Conservation (phyloP, 345 rosid species). For the Sonneratia alba region DNA sequence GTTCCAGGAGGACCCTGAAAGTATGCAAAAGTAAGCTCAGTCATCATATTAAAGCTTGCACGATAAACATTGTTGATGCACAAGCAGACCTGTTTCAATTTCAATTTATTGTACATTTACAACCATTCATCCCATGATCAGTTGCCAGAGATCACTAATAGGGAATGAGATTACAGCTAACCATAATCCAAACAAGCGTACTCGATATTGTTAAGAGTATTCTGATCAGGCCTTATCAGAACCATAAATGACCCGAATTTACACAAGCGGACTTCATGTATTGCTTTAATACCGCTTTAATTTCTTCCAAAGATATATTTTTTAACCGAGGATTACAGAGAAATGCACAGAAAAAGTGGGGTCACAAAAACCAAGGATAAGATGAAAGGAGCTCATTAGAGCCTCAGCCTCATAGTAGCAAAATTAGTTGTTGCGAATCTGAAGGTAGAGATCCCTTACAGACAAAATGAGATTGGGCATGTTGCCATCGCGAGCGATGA, state of each 20-base stretch:
- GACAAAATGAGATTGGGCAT: conserved; percentile 90
- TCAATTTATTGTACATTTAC: background rate
- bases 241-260: background rate
- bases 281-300: background rate
- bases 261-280: background rate
- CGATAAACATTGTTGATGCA: no score
- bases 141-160: background rate
- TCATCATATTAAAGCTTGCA: background rate
- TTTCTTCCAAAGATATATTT: background rate
- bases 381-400: conserved; percentile 3
- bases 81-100: background rate
- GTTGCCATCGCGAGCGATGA: conserved; percentile 87
- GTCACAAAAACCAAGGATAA: background rate
- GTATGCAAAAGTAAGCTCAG: background rate
- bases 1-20: conserved; percentile 96
- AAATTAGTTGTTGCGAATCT: background rate
- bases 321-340: background rate
- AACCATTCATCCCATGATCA: background rate
- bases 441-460: conserved; percentile 19
- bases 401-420: background rate
- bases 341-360: background rate
- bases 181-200: background rate
- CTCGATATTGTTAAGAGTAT: background rate
- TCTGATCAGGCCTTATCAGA: background rate
- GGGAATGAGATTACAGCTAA: background rate